phyloP scores from a whole-genome alignment of 2,329 filamentous ascomycete genomes.

The Herpotrichia juniperi region DNA sequence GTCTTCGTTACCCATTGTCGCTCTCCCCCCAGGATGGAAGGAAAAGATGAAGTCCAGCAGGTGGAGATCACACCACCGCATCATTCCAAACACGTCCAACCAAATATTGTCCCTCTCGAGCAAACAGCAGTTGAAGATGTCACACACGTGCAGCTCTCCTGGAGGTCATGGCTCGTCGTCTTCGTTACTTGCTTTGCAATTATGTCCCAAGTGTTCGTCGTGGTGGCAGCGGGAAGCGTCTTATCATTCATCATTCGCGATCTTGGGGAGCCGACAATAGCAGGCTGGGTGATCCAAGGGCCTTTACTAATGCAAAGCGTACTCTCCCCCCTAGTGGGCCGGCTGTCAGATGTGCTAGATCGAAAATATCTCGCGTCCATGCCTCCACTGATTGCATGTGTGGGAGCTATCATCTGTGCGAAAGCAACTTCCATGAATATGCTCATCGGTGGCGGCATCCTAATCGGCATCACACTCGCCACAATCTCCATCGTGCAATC shows the following conservation, averaged over 20 bases:
- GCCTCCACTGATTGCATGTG: conserved; percentile 61
- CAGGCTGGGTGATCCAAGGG: conserved; percentile 65
- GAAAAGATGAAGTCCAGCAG: conserved; percentile 21
- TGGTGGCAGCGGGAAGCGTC: conserved; percentile 61
- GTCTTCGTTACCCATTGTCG: too few species aligned
- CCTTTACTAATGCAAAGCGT: conserved; percentile 64
- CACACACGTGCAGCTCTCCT: conserved; percentile 57
- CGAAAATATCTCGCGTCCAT: conserved; percentile 60
- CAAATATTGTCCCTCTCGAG: conserved; percentile 30
- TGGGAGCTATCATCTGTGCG: conserved; percentile 60
- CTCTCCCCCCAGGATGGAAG: too few species aligned
- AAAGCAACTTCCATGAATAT: conserved; percentile 62
- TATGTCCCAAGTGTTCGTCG: conserved; percentile 62
- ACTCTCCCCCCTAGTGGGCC: conserved; percentile 61
- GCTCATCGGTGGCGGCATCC: conserved; percentile 62
- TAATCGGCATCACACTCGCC: conserved; percentile 61
- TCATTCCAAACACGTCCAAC: conserved; percentile 5
- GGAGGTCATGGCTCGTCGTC: conserved; percentile 61
- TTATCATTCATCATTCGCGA: conserved; percentile 63
- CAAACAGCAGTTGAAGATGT: conserved; percentile 35
- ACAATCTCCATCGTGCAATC: conserved; percentile 63
- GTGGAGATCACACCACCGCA: conserved; percentile 15
- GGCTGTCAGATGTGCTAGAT: conserved; percentile 63
- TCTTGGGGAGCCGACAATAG: conserved; percentile 56
- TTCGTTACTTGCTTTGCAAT: conserved; percentile 60